Percentiles rank a stretch among this genome's conserved stretches.
phyloP scores from a whole-genome alignment of 1,139 yeast species.

The Protomyces macrosporus region DNA sequence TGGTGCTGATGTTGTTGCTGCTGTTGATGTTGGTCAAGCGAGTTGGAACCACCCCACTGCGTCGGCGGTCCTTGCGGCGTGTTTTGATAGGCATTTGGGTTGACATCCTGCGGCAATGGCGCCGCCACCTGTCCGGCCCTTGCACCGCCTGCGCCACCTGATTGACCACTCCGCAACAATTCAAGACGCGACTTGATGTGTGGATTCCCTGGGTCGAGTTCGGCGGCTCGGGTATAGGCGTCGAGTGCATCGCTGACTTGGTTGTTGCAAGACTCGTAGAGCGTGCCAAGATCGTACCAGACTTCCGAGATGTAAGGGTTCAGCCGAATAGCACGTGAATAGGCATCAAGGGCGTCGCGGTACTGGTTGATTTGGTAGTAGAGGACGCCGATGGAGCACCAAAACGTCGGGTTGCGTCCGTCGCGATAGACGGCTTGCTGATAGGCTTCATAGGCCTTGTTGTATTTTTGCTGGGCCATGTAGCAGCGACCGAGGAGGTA shows the following conservation, averaged over 20 bases:
- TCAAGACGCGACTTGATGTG: slow-evolving; percentile 90
- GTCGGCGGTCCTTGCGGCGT: slow-evolving; percentile 34
- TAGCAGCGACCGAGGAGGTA: slow-evolving; percentile 92
- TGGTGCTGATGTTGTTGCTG: slow-evolving; percentile 28
- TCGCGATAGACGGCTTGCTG: slow-evolving; percentile 98
- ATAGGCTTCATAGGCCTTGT: slow-evolving; percentile 95
- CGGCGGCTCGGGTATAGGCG: slow-evolving; percentile 93
- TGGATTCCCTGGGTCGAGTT: slow-evolving; percentile 88
- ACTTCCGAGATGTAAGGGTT: slow-evolving; percentile 96
- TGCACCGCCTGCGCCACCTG: slow-evolving; percentile 39
- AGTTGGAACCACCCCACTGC: slow-evolving; percentile 32
- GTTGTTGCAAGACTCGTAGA: slow-evolving; percentile 94
- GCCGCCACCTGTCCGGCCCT: slow-evolving; percentile 41
- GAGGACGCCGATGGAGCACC: slow-evolving; percentile 97
- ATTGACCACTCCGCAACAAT: slow-evolving; percentile 61
- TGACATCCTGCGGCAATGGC: slow-evolving; percentile 43
- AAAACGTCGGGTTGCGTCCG: slow-evolving; percentile 92
- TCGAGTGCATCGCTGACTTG: slow-evolving; percentile 92
- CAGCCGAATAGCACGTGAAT: slow-evolving; percentile 88
- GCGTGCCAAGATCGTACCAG: slow-evolving; percentile 96
- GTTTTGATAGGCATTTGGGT: slow-evolving; percentile 48
- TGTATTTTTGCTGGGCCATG: slow-evolving; percentile 91
- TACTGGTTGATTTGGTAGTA: slow-evolving; percentile 94
- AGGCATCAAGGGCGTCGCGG: slow-evolving; percentile 94
- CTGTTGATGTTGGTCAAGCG: slow-evolving; percentile 32